Percentiles rank a stretch among this genome's conserved stretches.
phyloP scores from a whole-genome alignment of 1,139 yeast species.

The Yamadazyma blattariae region DNA sequence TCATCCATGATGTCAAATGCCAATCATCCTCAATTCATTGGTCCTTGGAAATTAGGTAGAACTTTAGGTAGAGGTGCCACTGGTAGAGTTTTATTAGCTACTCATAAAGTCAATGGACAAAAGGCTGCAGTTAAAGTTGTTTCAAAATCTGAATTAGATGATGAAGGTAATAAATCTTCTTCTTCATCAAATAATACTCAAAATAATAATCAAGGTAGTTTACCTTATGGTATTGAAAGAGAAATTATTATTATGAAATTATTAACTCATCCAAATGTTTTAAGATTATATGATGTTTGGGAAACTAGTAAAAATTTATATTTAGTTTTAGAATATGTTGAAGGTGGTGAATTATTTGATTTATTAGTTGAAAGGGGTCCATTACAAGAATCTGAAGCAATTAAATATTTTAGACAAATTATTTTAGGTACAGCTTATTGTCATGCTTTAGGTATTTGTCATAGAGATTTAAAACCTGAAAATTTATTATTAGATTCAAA shows the following conservation, averaged over 20 bases:
- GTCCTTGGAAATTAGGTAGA: conserved; percentile 80
- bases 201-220: conserved; percentile 39
- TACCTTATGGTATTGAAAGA: conserved; percentile 79
- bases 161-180: conserved; percentile 31
- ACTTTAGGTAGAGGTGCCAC: conserved; percentile 83
- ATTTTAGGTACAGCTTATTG: conserved; percentile 79
- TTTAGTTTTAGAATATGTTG: conserved; percentile 74
- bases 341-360: conserved; percentile 81
- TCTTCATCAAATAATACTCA: too few relatives aligned
- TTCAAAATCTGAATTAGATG: conserved; percentile 56
- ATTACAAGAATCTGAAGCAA: conserved; percentile 70
- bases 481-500: conserved; percentile 65
- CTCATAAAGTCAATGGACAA: conserved; percentile 65
- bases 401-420: conserved; percentile 72
- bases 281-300: conserved; percentile 79
- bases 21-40: conserved; percentile 49
- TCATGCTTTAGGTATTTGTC: conserved; percentile 78
- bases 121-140: conserved; percentile 82
- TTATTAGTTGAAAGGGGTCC: conserved; percentile 78
- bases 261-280: conserved; percentile 71
- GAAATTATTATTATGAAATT: conserved; percentile 82
- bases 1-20: conserved; percentile 31
- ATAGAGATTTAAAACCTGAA: conserved; percentile 80
- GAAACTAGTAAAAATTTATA: conserved; percentile 75
- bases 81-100: conserved; percentile 73